A percentile compares a stretch with the other conserved stretches of the same genome.
Conservation (phyloP, 805 yeast species). For the Barnettozyma populi region DNA sequence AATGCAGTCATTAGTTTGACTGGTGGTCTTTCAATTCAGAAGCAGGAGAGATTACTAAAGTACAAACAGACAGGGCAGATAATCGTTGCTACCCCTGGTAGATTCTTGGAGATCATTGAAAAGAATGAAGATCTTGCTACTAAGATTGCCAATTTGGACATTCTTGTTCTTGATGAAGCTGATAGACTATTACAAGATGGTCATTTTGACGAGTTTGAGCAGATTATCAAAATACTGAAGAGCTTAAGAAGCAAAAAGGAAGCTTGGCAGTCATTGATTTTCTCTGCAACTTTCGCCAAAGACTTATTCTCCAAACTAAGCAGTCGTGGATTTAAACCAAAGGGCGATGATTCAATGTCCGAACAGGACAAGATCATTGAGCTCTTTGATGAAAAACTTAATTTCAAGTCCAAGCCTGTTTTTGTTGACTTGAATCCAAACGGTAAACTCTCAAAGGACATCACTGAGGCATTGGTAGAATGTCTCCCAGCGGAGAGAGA, state of each 20-base stretch:
- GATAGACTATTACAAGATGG: conserved; percentile 94
- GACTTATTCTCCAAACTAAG: conserved; percentile 76
- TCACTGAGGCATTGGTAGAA: conserved; percentile 84
- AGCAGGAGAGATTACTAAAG: conserved; percentile 72
- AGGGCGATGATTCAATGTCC: conserved; percentile 26
- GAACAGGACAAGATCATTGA: conserved; percentile 56
- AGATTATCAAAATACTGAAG: conserved; percentile 60
- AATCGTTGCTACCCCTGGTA: conserved; percentile 92
- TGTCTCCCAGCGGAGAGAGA: conserved; percentile 91
- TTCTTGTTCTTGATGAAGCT: conserved; percentile 86
- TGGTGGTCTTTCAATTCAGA: conserved; percentile 93
- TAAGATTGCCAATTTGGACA: conserved; percentile 38
- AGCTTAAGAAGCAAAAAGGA: conserved; percentile 42
- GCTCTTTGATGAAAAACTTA: conserved; percentile 61
- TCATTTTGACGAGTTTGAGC: conserved; percentile 89
- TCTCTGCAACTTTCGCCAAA: conserved; percentile 87
- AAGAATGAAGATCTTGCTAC: conserved; percentile 41
- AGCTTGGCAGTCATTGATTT: conserved; percentile 81
- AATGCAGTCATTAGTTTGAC: conserved; percentile 72
- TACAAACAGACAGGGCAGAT: conserved; percentile 65
- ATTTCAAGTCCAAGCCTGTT: conserved; percentile 64
- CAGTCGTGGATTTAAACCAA: conserved; percentile 29
- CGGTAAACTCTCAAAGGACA: conserved; percentile 65
- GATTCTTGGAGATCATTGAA: conserved; percentile 77
- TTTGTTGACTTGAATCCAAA: conserved; percentile 85